These are phyloP conservation scores for Flaveria robusta DNA, from an alignment of 129 eudicot species.

Conservation along the genomic window DNA sequence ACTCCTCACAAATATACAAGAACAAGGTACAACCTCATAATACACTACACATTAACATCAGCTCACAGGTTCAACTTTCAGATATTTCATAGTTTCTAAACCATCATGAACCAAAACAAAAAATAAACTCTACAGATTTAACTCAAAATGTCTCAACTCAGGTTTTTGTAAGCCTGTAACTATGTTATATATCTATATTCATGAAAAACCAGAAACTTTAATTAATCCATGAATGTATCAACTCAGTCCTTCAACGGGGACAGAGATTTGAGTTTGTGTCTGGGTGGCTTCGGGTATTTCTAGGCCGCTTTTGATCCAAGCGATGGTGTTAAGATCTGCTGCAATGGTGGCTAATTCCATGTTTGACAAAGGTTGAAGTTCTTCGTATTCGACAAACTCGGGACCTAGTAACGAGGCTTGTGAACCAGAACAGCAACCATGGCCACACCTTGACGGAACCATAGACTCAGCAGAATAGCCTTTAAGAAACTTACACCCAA, in stretches of 20 bases:
- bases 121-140: neutral
- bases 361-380: slow-evolving; percentile 47
- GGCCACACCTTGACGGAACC: slow-evolving; percentile 64
- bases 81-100: slow-evolving; percentile 17
- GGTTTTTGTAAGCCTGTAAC: slow-evolving; percentile 27
- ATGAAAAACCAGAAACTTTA: neutral
- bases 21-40: slow-evolving; percentile 6
- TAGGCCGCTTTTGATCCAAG: slow-evolving; percentile 83
- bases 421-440: slow-evolving; percentile 64
- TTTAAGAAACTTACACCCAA: slow-evolving; percentile 48
- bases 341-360: slow-evolving; percentile 61
- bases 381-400: slow-evolving; percentile 76
- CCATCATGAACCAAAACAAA: slow-evolving; percentile 17
- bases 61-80: slow-evolving; percentile 6
- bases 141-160: slow-evolving; percentile 2
- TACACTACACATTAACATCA: neutral
- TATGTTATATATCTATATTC: slow-evolving; percentile 13
- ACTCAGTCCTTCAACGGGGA: slow-evolving; percentile 50
- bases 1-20: neutral
- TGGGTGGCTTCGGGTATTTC: slow-evolving; percentile 32
- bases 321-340: slow-evolving; percentile 61
- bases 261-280: slow-evolving; percentile 31
- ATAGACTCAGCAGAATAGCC: slow-evolving; percentile 43
- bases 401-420: slow-evolving; percentile 61
- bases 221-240: slow-evolving; percentile 19